Conservation (phyloP, 2,329 filamentous ascomycete genomes). For the Pleomassaria siparia region DNA sequence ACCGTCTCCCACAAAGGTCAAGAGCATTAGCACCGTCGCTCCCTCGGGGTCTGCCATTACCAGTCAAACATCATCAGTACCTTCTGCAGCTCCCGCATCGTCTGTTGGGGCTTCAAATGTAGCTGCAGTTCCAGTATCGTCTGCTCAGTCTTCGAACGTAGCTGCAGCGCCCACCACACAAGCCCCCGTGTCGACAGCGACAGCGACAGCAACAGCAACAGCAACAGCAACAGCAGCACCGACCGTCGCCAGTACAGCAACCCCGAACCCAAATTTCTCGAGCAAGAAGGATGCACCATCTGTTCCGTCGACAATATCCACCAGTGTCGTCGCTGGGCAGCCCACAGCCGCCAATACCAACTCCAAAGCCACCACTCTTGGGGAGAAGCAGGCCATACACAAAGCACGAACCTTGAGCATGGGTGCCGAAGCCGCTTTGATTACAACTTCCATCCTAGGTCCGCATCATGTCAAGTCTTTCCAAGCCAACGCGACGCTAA, state of each 20-base stretch:
- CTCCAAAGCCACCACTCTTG: background rate
- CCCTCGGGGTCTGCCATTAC: background rate
- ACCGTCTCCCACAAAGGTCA: background rate
- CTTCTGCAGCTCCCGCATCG: background rate
- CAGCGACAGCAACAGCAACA: background rate
- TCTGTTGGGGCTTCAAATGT: background rate
- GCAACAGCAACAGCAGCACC: no score
- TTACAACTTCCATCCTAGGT: slow-evolving; percentile 36
- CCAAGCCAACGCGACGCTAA: slow-evolving; percentile 5
- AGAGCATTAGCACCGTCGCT: background rate
- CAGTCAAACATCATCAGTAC: slow-evolving; percentile 1
- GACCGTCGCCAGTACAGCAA: background rate
- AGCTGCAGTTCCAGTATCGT: background rate
- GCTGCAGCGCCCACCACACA: background rate
- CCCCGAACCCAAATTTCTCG: background rate
- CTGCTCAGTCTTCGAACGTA: background rate
- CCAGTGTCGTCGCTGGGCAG: background rate
- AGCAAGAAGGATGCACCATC: slow-evolving; percentile 2
- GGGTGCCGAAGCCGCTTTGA: slow-evolving; percentile 33
- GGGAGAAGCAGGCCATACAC: slow-evolving; percentile 15
- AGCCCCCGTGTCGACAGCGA: slow-evolving; percentile 1
- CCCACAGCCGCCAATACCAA: background rate
- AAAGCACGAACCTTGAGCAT: slow-evolving; percentile 21
- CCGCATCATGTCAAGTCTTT: background rate
- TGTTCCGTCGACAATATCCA: background rate